Conservation (phyloP, 116 monocot species). For the Cymodocea nodosa region DNA sequence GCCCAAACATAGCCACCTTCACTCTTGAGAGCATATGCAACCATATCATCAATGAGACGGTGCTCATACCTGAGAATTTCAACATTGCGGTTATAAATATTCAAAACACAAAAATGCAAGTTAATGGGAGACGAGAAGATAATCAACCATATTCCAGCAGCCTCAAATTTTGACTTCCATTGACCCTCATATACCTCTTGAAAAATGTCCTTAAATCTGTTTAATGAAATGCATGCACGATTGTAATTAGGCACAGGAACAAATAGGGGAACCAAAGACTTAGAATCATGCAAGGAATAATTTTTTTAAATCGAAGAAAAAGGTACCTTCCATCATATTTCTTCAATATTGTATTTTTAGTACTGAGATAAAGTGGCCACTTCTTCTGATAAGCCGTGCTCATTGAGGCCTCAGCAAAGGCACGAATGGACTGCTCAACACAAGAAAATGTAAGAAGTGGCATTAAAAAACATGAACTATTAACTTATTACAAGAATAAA, state of each 20-base stretch:
- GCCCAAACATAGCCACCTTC: conserved; percentile 99
- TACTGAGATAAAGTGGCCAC: conserved; percentile 99
- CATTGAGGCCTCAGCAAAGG: conserved; percentile 98
- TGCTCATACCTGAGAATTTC: conserved; percentile 72
- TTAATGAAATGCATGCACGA: neutral
- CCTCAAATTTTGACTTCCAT: conserved; percentile 90
- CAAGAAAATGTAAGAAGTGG: neutral
- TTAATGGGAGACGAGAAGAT: neutral
- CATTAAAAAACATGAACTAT: neutral
- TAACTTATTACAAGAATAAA: neutral
- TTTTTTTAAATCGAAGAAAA: neutral
- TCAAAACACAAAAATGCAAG: neutral
- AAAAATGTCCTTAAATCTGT: conserved; percentile 97
- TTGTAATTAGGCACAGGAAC: neutral
- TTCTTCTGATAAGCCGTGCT: conserved; percentile 79
- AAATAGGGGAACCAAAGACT: neutral
- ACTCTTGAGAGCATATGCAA: conserved; percentile 96
- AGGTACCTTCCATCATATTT: conserved; percentile 92
- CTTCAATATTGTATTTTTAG: conserved; percentile 96
- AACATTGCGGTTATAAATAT: neutral
- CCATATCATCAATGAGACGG: conserved; percentile 98
- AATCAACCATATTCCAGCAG: conserved; percentile 81
- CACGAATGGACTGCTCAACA: conserved; percentile 59
- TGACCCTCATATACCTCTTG: conserved; percentile 82
- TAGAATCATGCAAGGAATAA: neutral